Evolutionary conservation across 495 filamentous ascomycete species (phyloP), one percentile per base, ranked within the genome.

Genomic region (Penicillium silybi): DNA sequence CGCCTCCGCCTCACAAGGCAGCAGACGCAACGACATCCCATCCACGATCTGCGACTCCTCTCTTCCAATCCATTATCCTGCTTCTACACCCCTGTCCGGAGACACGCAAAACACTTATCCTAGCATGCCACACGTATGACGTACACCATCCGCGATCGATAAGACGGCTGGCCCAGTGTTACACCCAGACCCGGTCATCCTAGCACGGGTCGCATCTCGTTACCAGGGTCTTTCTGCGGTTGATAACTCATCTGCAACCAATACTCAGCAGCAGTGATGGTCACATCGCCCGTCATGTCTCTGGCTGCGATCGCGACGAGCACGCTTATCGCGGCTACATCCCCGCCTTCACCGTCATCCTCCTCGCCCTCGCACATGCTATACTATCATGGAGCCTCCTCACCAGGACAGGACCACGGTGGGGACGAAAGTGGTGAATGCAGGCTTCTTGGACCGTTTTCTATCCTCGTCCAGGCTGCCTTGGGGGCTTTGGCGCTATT

Each of bases 401-500:
- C 59, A 6, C 13, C 60, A 13, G 54, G 27, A 6, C 42, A 54
- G 1, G 52, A 48, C 16, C 43, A 43, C 20, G 68, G 72, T 20
- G 59, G 54, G 9, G 68, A 72, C 6, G 71, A 77, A 25, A 75
- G 72, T 49, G 85, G 81, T 54, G 89, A 97, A 71, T 97, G 91
- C 64, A 76, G 83, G 50, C 75, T 97, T 1, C 80, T 97, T 1
- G 91, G 91, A 0, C 80, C 89, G 0, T 96, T 95, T 55, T 92
- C 93, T 20, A 78, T 98, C 23, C 66, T 98, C 34, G 83, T 97
- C 3, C 93, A 98, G 66, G 84, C 83, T 19, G 88, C 90, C 4
- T 80, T 98, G n/a, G 93, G 93, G 17, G 80, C 75, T 20, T 70
- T 97, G 29, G 93, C 93, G 15, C 70, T 97, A 25, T 69, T 90